Evolutionary conservation across 345 rosid genomes (phyloP), one percentile per base, ranked within the genome.

Genomic region (Jatropha curcas): DNA sequence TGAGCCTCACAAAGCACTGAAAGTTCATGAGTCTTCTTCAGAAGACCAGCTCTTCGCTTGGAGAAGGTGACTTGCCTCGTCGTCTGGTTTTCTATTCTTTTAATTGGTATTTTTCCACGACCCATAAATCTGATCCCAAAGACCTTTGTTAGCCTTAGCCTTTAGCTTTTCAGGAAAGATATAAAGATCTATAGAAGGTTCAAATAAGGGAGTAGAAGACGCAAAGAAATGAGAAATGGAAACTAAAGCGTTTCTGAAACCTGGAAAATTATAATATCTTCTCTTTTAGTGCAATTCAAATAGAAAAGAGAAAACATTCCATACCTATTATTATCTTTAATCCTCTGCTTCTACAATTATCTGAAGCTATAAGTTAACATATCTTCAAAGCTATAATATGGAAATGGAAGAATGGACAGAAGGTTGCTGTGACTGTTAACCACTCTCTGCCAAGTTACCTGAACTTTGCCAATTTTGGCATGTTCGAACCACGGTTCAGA

Each of bases 51-150:
- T 66, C 87, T 66, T 4, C 87, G 67, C 73, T 84, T 84, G 1
- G 87, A 84, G 72, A 81, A 84, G 8, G 87, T 84, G 4, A 84
- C 87, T 72, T 84, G 85, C 80, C 87, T 79, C 14, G 87, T 82
- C 0, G 87, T 84, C 70, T 80, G 78, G 80, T 84, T 84, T 68
- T 84, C 87, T 19, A 84, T 84, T 76, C 78, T 79, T 80, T 41
- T 79, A 16, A 84, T 84, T 10, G 67, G 31, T 71, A 79, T 82
- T 80, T 84, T 84, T 37, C 85, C 85, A 11, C 87, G 69, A 28
- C 85, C 85, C 87, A 84, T 84, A 16, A 1, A 34, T n/a, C n/a
- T n/a, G n/a, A n/a, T n/a, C n/a, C n/a, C n/a, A n/a, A n/a, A n/a
- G n/a, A n/a, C n/a, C n/a, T n/a, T n/a, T n/a, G n/a, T n/a, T n/a